A percentile compares a stretch with the other conserved stretches of the same genome.
Evolutionary conservation across 139 green algal species (phyloP).

Genomic region (Chlamydomonas applanata): DNA sequence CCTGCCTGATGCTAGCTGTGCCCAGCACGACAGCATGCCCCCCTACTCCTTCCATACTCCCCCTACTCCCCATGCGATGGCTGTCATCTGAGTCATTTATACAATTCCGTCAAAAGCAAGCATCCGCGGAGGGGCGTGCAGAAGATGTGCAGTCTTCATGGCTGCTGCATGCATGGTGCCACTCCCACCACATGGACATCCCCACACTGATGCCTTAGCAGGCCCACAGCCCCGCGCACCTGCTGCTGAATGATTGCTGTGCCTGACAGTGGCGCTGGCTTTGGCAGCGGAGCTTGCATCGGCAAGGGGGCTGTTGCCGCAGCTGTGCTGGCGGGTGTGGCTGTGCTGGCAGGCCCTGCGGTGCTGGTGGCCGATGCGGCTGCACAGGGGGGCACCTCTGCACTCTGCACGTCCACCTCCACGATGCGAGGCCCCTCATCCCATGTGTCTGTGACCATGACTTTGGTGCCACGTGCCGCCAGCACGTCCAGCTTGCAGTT

Average conservation of each 20-base stretch:
- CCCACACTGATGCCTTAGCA: not conserved
- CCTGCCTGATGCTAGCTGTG: not conserved
- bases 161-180: too few relatives aligned
- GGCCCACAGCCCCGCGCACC: not conserved
- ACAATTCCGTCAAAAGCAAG: too few relatives aligned
- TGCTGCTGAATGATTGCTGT: constrained; percentile 12
- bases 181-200: not conserved
- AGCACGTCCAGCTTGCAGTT: constrained; percentile 30
- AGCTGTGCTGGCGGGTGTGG: not conserved
- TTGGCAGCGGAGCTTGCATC: too few relatives aligned
- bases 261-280: not conserved
- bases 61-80: too few relatives aligned
- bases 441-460: constrained; percentile 4
- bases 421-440: constrained; percentile 1
- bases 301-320: not conserved
- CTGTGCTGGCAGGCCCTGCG: not conserved
- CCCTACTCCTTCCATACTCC: too few relatives aligned
- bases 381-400: not conserved
- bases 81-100: too few relatives aligned
- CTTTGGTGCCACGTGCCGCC: not conserved
- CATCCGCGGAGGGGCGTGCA: too few relatives aligned
- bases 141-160: too few relatives aligned
- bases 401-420: constrained; percentile 6
- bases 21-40: too few relatives aligned
- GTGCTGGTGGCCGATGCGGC: not conserved